Evolutionary conservation across 495 filamentous ascomycete genomes (phyloP), one percentile per base, ranked within the genome.

Genomic region (Penicillium bialowiezense): DNA sequence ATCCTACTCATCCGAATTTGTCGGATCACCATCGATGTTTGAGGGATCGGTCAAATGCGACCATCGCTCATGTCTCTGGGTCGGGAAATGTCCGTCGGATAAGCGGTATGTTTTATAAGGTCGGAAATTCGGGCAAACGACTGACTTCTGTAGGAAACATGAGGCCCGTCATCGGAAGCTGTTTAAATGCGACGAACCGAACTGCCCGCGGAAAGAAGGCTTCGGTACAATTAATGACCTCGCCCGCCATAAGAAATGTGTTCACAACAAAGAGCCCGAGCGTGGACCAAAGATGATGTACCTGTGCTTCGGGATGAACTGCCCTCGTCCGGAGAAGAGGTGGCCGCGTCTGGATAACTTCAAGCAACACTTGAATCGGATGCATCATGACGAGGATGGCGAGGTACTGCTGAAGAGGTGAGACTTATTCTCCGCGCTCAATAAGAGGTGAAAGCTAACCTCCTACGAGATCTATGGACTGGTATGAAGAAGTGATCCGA

Each of bases 291-390:
- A 76, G 26, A 80, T 83, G 55, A 78, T 76, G 14, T 96, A 82
- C 52, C 77, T 78, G 52, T 96, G 91, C 59, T 71, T 73, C 46
- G 75, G 86, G 5, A 75, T 67, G 37, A 62, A 71, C 41, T 95
- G 91, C 56, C 74, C 73, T 21, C 82, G 77, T 17, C 84, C 80
- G 44, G 71, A 77, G 14, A 97, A 97, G 69, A 72, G 77, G 35
- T 97, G 92, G 89, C 91, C 89, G 8, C 82, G 93, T 7, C 65
- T 87, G 42, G 93, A 98, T 65, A 98, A 98, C 55, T 98, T 97
- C 67, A 84, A 83, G 59, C 84, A 87, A 47, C 93, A 98, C 57
- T 74, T 95, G 36, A 78, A 76, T 48, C 81, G 87, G n/a, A 85
- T 93, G 60, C 92, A 98, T 67, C 60, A 64, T 17, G 73, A 78